phyloP scores from a whole-genome alignment of 495 filamentous ascomycete species.

The Amorphotheca resinae region DNA sequence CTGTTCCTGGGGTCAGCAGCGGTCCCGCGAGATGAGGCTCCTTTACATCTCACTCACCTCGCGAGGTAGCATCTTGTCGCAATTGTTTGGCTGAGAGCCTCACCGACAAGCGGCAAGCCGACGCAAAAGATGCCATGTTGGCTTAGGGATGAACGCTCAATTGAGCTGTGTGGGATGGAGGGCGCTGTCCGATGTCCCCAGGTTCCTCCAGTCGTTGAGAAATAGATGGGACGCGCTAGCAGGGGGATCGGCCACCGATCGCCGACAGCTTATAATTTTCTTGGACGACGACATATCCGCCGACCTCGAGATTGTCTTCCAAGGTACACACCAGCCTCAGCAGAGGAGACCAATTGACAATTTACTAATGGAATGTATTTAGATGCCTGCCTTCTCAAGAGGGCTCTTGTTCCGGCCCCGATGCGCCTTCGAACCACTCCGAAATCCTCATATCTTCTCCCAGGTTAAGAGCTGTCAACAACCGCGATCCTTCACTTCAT shows the following conservation, averaged over 20 bases:
- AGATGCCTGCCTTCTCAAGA: slow-evolving; percentile 23
- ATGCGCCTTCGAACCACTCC: slow-evolving; percentile 3
- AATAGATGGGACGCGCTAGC: slow-evolving; percentile 11
- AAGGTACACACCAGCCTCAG: slow-evolving; percentile 9
- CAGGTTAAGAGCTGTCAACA: slow-evolving; percentile 1
- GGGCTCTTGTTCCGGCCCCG: slow-evolving; percentile 9
- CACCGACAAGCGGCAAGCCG: slow-evolving; percentile 37
- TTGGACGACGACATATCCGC: slow-evolving; percentile 3
- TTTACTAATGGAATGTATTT: slow-evolving; percentile 6
- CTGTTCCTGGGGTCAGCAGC: slow-evolving; percentile 27
- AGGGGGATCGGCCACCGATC: slow-evolving; percentile 2
- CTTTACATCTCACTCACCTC: slow-evolving; percentile 28
- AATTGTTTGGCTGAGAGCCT: slow-evolving; percentile 34
- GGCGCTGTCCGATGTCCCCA: slow-evolving; percentile 6
- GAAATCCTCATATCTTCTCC: neutral
- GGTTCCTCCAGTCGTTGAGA: slow-evolving; percentile 14
- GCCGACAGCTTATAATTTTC: slow-evolving; percentile 10
- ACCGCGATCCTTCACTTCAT: slow-evolving; percentile 12
- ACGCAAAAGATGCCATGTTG: slow-evolving; percentile 40
- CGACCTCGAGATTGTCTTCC: too few species aligned
- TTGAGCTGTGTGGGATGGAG: slow-evolving; percentile 19
- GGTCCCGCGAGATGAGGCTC: slow-evolving; percentile 1
- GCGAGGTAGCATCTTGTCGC: slow-evolving; percentile 33
- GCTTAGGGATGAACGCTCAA: slow-evolving; percentile 24
- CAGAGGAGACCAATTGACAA: neutral